Evolutionary conservation across 2,329 filamentous ascomycete species (phyloP).

Genomic region (Venturia effusa): DNA sequence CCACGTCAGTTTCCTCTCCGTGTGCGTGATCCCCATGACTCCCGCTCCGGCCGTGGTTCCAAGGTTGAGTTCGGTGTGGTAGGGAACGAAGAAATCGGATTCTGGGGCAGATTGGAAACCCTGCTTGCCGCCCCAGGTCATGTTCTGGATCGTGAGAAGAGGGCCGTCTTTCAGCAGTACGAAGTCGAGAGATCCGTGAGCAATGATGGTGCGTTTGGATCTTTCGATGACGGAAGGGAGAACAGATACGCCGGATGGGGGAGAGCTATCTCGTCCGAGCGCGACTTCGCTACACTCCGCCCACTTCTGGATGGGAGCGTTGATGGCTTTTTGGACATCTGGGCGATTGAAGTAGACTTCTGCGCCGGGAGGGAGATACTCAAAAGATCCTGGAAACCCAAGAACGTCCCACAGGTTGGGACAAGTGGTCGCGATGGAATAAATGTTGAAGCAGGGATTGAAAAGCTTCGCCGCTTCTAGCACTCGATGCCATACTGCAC

Average conservation of each 20-base stretch:
- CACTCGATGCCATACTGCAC: conserved; percentile 48
- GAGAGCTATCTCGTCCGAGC: conserved; percentile 21
- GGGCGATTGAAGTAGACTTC: conserved; percentile 32
- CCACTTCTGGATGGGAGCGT: conserved; percentile 50
- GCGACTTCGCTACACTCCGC: conserved; percentile 43
- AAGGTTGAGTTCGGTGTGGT: conserved; percentile 38
- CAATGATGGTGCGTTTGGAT: conserved; percentile 60
- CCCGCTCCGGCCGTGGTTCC: conserved; percentile 49
- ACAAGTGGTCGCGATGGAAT: conserved; percentile 15
- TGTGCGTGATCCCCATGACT: conserved; percentile 57
- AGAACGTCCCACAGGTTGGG: conserved; percentile 15
- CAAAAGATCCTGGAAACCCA: conserved; percentile 53
- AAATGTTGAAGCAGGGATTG: conserved; percentile 15
- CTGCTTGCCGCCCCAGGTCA: conserved; percentile 63
- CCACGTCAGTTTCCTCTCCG: conserved; percentile 66
- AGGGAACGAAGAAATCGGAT: conserved; percentile 59
- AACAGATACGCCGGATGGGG: conserved; percentile 39
- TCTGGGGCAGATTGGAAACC: conserved; percentile 55
- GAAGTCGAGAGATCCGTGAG: conserved; percentile 60
- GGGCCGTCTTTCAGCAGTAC: conserved; percentile 59
- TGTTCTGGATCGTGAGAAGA: conserved; percentile 64
- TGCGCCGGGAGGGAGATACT: conserved; percentile 52
- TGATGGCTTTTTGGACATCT: conserved; percentile 56
- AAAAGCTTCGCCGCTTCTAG: conserved; percentile 29
- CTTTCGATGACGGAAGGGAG: conserved; percentile 63